A percentile compares a stretch with the other conserved stretches of the same genome.
Evolutionary conservation across 225 moss, liverwort and hornwort species (phyloP).

Genomic region (Neckera pumila): DNA sequence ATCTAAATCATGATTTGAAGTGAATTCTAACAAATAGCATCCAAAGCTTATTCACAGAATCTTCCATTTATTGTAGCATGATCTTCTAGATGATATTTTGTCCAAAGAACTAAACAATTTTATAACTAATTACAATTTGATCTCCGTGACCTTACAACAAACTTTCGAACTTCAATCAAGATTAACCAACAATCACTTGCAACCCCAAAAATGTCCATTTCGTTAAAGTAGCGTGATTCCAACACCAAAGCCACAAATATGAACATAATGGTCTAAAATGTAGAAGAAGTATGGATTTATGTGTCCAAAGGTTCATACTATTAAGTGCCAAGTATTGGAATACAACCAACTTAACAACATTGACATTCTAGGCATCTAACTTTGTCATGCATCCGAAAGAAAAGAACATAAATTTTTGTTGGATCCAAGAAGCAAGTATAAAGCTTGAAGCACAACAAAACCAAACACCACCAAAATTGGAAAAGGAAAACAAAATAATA

Average conservation of each 20-base stretch:
- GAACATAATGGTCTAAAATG: background rate
- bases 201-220: background rate
- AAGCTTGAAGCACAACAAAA: background rate
- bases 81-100: background rate
- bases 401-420: background rate
- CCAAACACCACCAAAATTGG: background rate
- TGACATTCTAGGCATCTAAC: background rate
- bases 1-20: background rate
- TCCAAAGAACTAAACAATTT: background rate
- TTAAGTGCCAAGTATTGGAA: background rate
- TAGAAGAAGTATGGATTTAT: too few species aligned
- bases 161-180: background rate
- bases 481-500: background rate
- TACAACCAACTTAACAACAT: background rate
- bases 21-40: too few species aligned
- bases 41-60: too few species aligned
- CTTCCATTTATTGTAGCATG: background rate
- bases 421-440: too few species aligned
- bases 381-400: background rate
- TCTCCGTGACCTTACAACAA: background rate
- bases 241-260: background rate
- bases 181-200: background rate
- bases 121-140: background rate
- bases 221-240: accelerated
- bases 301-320: accelerated